phyloP scores from a whole-genome alignment of 1,284 basidiomycete species.

The Leccinum proximum region DNA sequence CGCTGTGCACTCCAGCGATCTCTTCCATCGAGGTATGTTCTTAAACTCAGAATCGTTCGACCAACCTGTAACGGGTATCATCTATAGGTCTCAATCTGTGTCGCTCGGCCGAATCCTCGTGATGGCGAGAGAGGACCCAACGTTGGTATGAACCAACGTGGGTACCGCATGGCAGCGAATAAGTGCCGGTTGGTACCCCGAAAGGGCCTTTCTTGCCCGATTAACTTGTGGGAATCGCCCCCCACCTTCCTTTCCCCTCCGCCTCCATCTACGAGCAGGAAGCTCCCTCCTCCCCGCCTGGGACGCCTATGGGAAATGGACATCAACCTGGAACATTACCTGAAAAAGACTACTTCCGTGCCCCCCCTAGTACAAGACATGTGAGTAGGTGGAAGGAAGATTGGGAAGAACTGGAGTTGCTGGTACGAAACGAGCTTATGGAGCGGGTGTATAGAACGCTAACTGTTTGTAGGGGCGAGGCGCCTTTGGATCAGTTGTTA shows the following conservation, averaged over 20 bases:
- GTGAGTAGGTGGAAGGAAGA: conserved; percentile 81
- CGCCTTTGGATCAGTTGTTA: conserved; percentile 93
- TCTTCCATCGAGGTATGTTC: conserved; percentile 60
- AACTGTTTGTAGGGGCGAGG: conserved; percentile 71
- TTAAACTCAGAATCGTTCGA: neutral
- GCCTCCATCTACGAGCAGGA: conserved; percentile 17
- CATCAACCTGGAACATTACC: conserved; percentile 48
- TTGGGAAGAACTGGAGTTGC: conserved; percentile 77
- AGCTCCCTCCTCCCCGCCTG: neutral
- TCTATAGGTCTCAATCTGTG: conserved; percentile 43
- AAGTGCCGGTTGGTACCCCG: no score
- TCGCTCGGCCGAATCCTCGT: no score
- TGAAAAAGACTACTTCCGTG: conserved; percentile 54
- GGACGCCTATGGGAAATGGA: conserved; percentile 42
- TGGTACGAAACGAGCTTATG: conserved; percentile 40
- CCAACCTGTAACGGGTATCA: conserved; percentile 1
- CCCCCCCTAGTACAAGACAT: conserved; percentile 43
- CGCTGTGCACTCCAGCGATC: conserved; percentile 54
- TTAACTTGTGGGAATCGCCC: no score
- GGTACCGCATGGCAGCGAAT: no score
- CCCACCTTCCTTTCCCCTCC: no score
- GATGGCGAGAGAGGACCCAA: conserved; percentile 34
- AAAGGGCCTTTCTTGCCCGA: conserved; percentile 26
- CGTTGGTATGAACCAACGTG: no score
- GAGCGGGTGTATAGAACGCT: neutral